phyloP scores from a whole-genome alignment of 2,329 filamentous ascomycete species.

The Stagonosporopsis cucurbitacearum region DNA sequence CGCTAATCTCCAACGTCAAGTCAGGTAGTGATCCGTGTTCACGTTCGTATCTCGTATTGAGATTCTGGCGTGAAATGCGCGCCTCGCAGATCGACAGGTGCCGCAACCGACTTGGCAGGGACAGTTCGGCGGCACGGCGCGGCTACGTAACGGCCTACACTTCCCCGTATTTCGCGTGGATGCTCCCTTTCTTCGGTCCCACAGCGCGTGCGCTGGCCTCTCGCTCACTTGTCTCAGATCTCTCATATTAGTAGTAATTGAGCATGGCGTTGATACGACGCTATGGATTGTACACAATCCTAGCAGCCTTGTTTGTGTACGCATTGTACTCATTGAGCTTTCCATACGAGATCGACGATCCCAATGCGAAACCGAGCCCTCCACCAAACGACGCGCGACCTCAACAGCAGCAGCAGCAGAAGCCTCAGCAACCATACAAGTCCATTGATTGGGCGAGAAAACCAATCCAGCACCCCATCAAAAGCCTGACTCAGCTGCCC shows the following conservation, averaged over 20 bases:
- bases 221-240: slow-evolving; percentile 1
- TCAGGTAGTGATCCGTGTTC: background rate
- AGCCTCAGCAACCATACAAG: slow-evolving; percentile 16
- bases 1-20: background rate
- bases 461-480: slow-evolving; percentile 50
- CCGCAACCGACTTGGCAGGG: slow-evolving; percentile 16
- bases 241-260: slow-evolving; percentile 20
- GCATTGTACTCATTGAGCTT: slow-evolving; percentile 47
- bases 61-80: background rate
- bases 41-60: background rate
- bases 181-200: slow-evolving; percentile 4
- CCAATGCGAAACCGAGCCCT: slow-evolving; percentile 5
- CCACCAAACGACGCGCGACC: slow-evolving; percentile 20
- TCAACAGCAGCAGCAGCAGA: slow-evolving; percentile 7
- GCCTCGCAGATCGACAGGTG: slow-evolving; percentile 11
- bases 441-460: slow-evolving; percentile 51
- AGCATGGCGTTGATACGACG: slow-evolving; percentile 51
- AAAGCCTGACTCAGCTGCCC: slow-evolving; percentile 47
- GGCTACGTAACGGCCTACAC: background rate
- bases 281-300: slow-evolving; percentile 44
- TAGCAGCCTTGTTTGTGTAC: slow-evolving; percentile 46
- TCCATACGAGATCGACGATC: slow-evolving; percentile 34
- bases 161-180: slow-evolving; percentile 6
- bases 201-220: slow-evolving; percentile 12
- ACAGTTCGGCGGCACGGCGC: background rate